Base-by-base conservation (phyloP, 2,329 filamentous ascomycete species). In the Trichophyton equinum region DNA sequence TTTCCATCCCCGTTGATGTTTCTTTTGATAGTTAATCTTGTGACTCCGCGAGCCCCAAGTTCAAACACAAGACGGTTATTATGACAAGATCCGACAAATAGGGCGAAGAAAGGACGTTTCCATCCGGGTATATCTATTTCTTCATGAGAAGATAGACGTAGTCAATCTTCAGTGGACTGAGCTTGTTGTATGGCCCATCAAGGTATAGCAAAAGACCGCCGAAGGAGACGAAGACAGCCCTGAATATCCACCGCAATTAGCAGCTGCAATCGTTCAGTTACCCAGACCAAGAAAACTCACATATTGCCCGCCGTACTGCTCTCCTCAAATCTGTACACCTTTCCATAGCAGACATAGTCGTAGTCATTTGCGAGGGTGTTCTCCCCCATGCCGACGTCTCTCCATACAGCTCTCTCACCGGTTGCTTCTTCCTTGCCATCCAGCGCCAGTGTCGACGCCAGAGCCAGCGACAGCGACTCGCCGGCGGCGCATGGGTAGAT, bases 111-210 rank as follows among this genome's bases (percentile, higher is more conserved):
- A 22, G 0, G 1, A n/a, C 22, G 4, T 13, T 53, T 27, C 47
- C 15, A 11, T 13, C 8, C 3, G 22, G 11, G 15, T 13, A n/a
- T 20, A 20, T 15, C 71, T 73, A 92, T 85, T 95, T 96, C 84
- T 96, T 99, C 68, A 95, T 79, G 63, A 97, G 81, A 63, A 99
- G 82, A 73, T 99, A 99, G 65, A 95, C 85, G 71, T 96, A 87
- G 73, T 99, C 94, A 69, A 96, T 92, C 68, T 91, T 85, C 70
- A 99, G 77, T 30, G 91, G 88, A 38, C 88, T 95, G 64, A 99
- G 83, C 79, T 96, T 96, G 81, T 94, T 95, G 75, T 95, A 94
- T 1, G 94, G 94, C 4, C 95, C 94, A 70, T 96, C 88, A 61
- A 99, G 81, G 68, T 87, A 90, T 77, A 97, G 86, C 69, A 99